Conservation (phyloP, 345 rosid genomes). For the Iberis pinnata region DNA sequence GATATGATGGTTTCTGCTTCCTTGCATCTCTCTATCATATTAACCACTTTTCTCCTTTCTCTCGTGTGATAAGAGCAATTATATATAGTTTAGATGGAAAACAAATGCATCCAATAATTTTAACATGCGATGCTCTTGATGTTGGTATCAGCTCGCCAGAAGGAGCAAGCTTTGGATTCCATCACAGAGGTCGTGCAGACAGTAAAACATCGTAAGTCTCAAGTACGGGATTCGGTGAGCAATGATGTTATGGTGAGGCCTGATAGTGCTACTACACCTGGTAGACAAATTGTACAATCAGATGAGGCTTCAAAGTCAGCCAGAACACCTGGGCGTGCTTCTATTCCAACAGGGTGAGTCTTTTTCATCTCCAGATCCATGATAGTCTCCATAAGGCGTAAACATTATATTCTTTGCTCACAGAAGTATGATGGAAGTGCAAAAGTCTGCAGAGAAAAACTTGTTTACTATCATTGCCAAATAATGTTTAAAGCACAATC, state of each 20-base stretch:
- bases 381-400: constrained; percentile 1
- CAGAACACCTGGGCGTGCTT: constrained; percentile 52
- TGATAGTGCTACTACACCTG: constrained; percentile 32
- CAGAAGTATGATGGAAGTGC: constrained; percentile 4
- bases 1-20: constrained; percentile 66
- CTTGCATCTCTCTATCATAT: constrained; percentile 9
- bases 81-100: constrained; percentile 13
- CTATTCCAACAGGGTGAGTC: constrained; percentile 49
- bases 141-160: constrained; percentile 68
- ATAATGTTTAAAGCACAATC: constrained; percentile 3
- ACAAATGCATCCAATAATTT: too few species aligned
- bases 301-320: constrained; percentile 41
- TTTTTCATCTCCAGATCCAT: constrained; percentile 5
- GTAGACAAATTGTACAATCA: constrained; percentile 32
- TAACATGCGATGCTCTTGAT: constrained; percentile 16
- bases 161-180: constrained; percentile 68
- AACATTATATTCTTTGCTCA: constrained; percentile 11
- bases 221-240: constrained; percentile 30
- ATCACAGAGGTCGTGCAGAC: constrained; percentile 88
- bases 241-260: constrained; percentile 19
- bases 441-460: constrained; percentile 12
- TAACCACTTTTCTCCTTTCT: background rate
- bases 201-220: constrained; percentile 52
- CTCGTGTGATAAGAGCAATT: background rate
- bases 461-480: background rate